These are phyloP conservation scores for Wickerhamomyces canadensis DNA, from an alignment of 805 yeast species.

Conservation along the genomic window DNA sequence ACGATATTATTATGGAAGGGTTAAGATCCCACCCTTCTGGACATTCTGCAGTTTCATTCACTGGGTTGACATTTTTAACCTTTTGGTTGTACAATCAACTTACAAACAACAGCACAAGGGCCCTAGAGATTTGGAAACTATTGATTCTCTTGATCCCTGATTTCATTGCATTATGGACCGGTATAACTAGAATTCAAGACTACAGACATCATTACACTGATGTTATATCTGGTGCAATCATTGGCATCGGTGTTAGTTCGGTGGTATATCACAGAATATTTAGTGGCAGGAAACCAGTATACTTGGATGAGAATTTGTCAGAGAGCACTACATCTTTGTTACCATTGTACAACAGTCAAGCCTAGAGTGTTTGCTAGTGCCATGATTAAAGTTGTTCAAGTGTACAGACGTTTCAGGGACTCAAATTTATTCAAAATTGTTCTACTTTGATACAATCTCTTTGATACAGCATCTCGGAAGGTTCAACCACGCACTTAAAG, in stretches of 20 bases:
- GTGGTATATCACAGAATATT: constrained; percentile 15
- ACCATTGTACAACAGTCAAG: background rate
- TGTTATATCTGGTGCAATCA: constrained; percentile 61
- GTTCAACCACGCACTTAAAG: too few relatives aligned
- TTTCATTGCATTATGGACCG: constrained; percentile 70
- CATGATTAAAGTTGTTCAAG: too few relatives aligned
- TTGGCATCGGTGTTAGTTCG: constrained; percentile 42
- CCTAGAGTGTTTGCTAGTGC: too few relatives aligned
- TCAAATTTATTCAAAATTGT: too few relatives aligned
- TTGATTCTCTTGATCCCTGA: constrained; percentile 45
- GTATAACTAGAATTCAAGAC: constrained; percentile 81
- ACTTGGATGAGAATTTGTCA: constrained; percentile 5
- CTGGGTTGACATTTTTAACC: constrained; percentile 56
- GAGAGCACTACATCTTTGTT: background rate
- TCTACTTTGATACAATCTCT: too few relatives aligned
- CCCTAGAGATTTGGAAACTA: constrained; percentile 53
- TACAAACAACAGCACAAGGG: constrained; percentile 32
- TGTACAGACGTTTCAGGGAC: too few relatives aligned
- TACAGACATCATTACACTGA: constrained; percentile 91
- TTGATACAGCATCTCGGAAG: too few relatives aligned
- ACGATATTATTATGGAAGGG: constrained; percentile 50
- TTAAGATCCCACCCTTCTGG: constrained; percentile 80
- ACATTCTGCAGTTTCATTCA: constrained; percentile 64
- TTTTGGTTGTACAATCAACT: constrained; percentile 69
- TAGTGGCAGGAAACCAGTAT: constrained; percentile 14